These are phyloP conservation scores for Phaeolepiota aurea DNA, from an alignment of 768 basidiomycete species.

Conservation along the genomic window DNA sequence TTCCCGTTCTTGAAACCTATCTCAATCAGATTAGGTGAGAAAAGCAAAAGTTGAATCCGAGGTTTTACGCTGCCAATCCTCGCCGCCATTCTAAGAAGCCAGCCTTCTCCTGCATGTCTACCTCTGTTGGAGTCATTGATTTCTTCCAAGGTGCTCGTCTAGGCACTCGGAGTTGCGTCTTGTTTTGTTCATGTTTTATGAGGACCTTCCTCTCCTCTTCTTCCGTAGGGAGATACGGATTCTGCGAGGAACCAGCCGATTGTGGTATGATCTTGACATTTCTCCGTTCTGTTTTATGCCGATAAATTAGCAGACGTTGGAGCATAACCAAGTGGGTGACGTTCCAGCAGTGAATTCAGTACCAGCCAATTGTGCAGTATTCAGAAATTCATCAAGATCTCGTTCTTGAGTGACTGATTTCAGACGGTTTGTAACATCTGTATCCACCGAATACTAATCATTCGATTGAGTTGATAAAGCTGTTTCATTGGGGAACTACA, in stretches of 20 bases:
- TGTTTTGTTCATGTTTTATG: slow-evolving; percentile 69
- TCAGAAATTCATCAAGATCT: slow-evolving; percentile 93
- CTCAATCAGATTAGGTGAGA: slow-evolving; percentile 5
- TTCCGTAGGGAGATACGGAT: slow-evolving; percentile 80
- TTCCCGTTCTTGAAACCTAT: slow-evolving; percentile 83
- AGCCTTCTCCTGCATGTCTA: slow-evolving; percentile 85
- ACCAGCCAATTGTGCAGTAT: slow-evolving; percentile 89
- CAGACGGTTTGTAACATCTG: slow-evolving; percentile 59
- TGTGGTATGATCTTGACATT: slow-evolving; percentile 75
- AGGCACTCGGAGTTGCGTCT: slow-evolving; percentile 74
- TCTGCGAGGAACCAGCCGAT: slow-evolving; percentile 46
- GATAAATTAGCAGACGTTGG: slow-evolving; percentile 6
- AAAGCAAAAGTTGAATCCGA: not conserved
- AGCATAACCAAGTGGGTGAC: slow-evolving; percentile 10
- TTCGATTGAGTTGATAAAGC: slow-evolving; percentile 6
- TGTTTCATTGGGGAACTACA: not conserved
- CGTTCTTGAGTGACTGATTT: slow-evolving; percentile 93
- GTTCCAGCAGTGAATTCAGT: slow-evolving; percentile 93
- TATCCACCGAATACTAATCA: slow-evolving; percentile 66
- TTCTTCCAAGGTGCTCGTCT: slow-evolving; percentile 87
- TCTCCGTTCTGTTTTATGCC: slow-evolving; percentile 46
- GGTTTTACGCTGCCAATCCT: slow-evolving; percentile 76
- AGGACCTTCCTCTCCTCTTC: slow-evolving; percentile 73
- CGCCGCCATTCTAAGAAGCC: slow-evolving; percentile 92
- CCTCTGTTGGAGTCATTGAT: slow-evolving; percentile 61